A percentile compares a stretch with the other conserved stretches of the same genome.
Evolutionary conservation across 2,329 filamentous ascomycete genomes (phyloP).

Genomic region (Arthroderma sp.): DNA sequence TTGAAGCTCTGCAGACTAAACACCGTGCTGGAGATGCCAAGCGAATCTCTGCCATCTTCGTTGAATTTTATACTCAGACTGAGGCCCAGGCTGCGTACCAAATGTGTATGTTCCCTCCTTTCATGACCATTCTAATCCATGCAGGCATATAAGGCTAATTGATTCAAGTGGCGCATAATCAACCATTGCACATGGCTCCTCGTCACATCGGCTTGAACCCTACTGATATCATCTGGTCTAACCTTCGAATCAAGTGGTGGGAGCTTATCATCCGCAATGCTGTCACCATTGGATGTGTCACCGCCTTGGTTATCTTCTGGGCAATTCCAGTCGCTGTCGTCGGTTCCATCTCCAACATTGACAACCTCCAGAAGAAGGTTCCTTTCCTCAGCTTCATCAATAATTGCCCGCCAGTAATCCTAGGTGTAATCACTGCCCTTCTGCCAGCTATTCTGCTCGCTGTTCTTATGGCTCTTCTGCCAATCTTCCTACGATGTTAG

Average conservation of each 20-base stretch:
- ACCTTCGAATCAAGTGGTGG: conserved; percentile 76
- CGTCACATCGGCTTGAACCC: conserved; percentile 73
- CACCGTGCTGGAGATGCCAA: conserved; percentile 54
- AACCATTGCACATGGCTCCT: conserved; percentile 73
- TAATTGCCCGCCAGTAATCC: conserved; percentile 53
- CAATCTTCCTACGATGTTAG: conserved; percentile 63
- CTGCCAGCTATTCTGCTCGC: conserved; percentile 67
- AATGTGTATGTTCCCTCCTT: conserved; percentile 29
- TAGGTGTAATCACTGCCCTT: conserved; percentile 74
- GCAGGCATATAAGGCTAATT: not conserved
- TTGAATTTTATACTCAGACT: conserved; percentile 73
- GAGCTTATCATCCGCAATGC: conserved; percentile 63
- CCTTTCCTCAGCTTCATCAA: conserved; percentile 62
- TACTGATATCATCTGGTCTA: conserved; percentile 73
- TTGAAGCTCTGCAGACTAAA: conserved; percentile 52
- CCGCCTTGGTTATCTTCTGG: conserved; percentile 78
- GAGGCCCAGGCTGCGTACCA: conserved; percentile 82
- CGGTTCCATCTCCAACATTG: conserved; percentile 73
- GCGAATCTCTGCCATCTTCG: conserved; percentile 65
- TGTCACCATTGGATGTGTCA: conserved; percentile 56
- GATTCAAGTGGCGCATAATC: conserved; percentile 58
- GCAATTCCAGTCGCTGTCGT: conserved; percentile 63
- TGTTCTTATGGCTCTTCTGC: conserved; percentile 75
- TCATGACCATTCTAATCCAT: not conserved
- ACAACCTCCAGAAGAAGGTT: conserved; percentile 49